Evolutionary conservation across 345 rosid species (phyloP), one percentile per base, ranked within the genome.

Genomic region (Dipteronia dyeriana): DNA sequence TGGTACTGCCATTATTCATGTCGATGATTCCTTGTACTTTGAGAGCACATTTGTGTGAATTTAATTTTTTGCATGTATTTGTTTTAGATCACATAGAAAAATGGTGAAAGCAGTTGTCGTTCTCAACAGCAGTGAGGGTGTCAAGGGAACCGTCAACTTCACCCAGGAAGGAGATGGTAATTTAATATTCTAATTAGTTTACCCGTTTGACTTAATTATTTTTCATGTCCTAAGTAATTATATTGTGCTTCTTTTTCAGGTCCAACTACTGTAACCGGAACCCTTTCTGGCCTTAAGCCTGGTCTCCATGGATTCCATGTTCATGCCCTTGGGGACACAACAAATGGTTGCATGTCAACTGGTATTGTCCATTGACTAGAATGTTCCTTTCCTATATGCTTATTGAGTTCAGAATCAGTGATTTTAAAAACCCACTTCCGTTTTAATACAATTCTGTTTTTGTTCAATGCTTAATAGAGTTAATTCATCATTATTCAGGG

Each of bases 281-380:
- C 76, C 56, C 4, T 94, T 71, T 86, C 91, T 85, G 99, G 99
- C 49, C 95, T 96, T 56, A 92, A 87, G 86, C 97, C 98, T 70
- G 99, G 99, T 29, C 97, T 80, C 39, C 98, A 92, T 65, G 98
- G 98, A 34, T 94, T 96, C 89, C 98, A 94, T 81, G 97, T 96
- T 75, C 98, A 96, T 79, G 91, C 99, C 71, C 94, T 96, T 41
- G 98, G 99, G 71, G 99, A 96, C 82, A 94, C 98, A 61, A 94
- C 98, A 38, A 94, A 96, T 73, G 99, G 99, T 70, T 96, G 98
- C 93, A 91, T 96, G 97, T 96, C 99, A 45, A 96, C 98, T 70
- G 98, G 98, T 96, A 92, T 73, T 31, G 43, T 12, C 53, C 20
- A 2, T 41, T 11, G 23, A 29, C 71, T 64, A 61, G 11, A 7